Evolutionary conservation across 352 stramenopile genomes (phyloP).

Genomic region (Pythium vanterpoolii): DNA sequence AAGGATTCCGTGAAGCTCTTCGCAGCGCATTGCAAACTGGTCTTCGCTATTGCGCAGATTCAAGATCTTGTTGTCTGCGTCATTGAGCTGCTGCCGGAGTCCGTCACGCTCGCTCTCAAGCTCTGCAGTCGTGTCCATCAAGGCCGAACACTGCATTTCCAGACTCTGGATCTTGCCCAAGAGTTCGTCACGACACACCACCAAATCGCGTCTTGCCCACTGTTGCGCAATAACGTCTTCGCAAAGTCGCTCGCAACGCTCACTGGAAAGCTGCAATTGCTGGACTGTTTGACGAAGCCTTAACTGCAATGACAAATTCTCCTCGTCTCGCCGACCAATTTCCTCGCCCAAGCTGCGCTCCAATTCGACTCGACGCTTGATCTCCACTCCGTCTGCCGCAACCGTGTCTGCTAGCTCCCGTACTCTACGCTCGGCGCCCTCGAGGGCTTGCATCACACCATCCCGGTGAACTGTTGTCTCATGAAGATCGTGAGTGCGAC

Average conservation of each 20-base stretch:
- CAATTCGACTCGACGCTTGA: background rate
- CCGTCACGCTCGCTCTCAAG: background rate
- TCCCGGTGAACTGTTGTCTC: conserved; percentile 8
- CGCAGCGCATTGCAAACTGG: conserved; percentile 4
- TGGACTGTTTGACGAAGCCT: conserved; percentile 5
- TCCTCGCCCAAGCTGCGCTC: background rate
- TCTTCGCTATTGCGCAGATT: background rate
- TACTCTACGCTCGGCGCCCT: background rate
- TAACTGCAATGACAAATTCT: conserved; percentile 4
- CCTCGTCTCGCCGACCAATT: background rate
- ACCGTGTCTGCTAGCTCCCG: background rate
- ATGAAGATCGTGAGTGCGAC: conserved; percentile 12
- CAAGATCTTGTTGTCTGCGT: background rate
- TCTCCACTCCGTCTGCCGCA: background rate
- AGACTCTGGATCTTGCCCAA: background rate
- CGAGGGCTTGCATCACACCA: background rate
- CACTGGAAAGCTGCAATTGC: conserved; percentile 5
- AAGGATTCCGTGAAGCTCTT: conserved; percentile 1
- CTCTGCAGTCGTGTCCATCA: background rate
- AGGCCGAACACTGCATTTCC: background rate
- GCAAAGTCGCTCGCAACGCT: conserved; percentile 4
- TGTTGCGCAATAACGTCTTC: conserved; percentile 16
- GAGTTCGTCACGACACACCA: background rate
- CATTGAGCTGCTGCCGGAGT: background rate
- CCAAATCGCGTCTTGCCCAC: background rate